phyloP scores from a whole-genome alignment of 192 early-diverging fungal species.

The Gryganskiella cystojenkinii region DNA sequence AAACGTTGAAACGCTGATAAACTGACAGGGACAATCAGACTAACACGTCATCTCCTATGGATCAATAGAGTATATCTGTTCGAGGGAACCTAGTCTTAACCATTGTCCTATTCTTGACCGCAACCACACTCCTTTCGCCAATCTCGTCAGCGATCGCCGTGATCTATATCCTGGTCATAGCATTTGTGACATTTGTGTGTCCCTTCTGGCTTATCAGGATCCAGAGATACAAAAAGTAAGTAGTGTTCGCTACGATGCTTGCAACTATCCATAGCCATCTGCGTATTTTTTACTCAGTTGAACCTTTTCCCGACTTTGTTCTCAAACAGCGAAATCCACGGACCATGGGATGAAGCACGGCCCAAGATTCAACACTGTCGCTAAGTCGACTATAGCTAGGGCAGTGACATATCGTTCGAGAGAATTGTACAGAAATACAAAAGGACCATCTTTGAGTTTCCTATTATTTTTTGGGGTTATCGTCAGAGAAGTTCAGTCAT shows the following conservation, averaged over 20 bases:
- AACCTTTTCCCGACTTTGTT: too few relatives aligned
- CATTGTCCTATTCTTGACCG: constrained; percentile 67
- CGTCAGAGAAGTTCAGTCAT: too few relatives aligned
- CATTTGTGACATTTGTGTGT: constrained; percentile 87
- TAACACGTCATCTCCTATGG: background rate
- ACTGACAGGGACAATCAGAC: background rate
- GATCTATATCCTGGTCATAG: constrained; percentile 73
- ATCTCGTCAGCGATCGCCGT: constrained; percentile 77
- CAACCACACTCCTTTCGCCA: constrained; percentile 70
- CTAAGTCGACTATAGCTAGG: constrained; percentile 38
- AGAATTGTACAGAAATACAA: too few relatives aligned
- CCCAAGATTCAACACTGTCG: constrained; percentile 71
- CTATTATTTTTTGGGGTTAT: too few relatives aligned
- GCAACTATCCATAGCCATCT: constrained; percentile 1
- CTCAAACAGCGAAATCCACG: constrained; percentile 85
- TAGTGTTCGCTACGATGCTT: background rate
- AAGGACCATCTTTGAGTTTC: too few relatives aligned
- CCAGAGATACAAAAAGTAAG: constrained; percentile 96
- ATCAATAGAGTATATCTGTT: constrained; percentile 38
- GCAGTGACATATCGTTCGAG: too few relatives aligned
- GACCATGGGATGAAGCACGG: constrained; percentile 96
- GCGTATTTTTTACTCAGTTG: constrained; percentile 9
- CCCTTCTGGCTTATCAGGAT: constrained; percentile 93
- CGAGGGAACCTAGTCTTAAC: constrained; percentile 65
- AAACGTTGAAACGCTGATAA: background rate